Evolutionary conservation across 2,329 filamentous ascomycete genomes (phyloP).

Genomic region (Botryotinia narcissicola): DNA sequence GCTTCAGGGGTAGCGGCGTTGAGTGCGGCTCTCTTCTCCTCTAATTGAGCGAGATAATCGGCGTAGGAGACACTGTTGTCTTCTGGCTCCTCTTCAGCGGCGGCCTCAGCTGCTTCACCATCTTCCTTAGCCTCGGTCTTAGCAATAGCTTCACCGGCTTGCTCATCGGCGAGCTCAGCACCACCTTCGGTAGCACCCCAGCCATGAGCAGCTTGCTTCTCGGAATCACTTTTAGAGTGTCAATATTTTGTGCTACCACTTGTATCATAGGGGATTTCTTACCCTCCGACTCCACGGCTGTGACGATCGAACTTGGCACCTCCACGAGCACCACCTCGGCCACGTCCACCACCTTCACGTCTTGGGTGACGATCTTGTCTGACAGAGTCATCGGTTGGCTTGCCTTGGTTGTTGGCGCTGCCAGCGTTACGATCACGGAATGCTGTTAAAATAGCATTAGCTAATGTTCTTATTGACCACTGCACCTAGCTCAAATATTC

Average conservation of each 20-base stretch:
- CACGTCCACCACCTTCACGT: conserved; percentile 63
- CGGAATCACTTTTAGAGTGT: conserved; percentile 59
- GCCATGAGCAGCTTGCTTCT: conserved; percentile 83
- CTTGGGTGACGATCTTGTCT: conserved; percentile 51
- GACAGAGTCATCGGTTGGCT: conserved; percentile 68
- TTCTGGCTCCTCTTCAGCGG: conserved; percentile 49
- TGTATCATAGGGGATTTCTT: conserved; percentile 22
- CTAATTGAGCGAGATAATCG: conserved; percentile 78
- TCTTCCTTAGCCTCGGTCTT: conserved; percentile 77
- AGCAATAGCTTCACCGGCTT: conserved; percentile 86
- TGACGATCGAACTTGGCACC: conserved; percentile 41
- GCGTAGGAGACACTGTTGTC: conserved; percentile 88
- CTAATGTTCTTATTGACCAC: conserved; percentile 7
- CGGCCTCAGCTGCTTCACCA: conserved; percentile 40
- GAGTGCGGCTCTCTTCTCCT: conserved; percentile 73
- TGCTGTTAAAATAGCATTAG: conserved; percentile 51
- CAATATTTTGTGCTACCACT: background rate
- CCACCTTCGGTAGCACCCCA: conserved; percentile 84
- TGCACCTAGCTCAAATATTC: background rate
- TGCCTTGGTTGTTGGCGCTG: conserved; percentile 76
- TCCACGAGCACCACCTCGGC: conserved; percentile 39
- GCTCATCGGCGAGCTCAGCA: conserved; percentile 86
- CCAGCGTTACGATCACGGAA: conserved; percentile 88
- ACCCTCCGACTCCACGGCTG: conserved; percentile 38
- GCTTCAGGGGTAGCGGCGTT: conserved; percentile 63